phyloP scores from a whole-genome alignment of 2,329 filamentous ascomycete species.

The Polychaeton citri region DNA sequence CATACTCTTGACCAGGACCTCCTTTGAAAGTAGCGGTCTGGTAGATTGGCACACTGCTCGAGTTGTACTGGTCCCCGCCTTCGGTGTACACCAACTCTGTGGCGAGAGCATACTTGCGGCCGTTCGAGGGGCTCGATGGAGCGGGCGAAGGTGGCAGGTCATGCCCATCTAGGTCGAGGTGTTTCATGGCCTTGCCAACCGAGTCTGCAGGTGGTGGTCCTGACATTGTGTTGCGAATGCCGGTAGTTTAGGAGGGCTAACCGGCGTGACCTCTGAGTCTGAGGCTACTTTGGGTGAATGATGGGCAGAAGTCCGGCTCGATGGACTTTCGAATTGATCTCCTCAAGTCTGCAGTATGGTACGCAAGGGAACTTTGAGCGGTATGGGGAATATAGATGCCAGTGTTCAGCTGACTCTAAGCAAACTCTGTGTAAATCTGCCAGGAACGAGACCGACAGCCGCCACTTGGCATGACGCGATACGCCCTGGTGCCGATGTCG shows the following conservation, averaged over 20 bases:
- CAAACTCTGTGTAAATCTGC: background rate
- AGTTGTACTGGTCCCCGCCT: slow-evolving; percentile 89
- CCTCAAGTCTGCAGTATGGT: too few species aligned
- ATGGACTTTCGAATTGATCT: too few species aligned
- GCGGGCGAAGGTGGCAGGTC: slow-evolving; percentile 82
- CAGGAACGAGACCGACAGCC: background rate
- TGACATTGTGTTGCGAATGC: slow-evolving; percentile 14
- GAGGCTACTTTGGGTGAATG: slow-evolving; percentile 14
- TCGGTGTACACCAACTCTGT: slow-evolving; percentile 97
- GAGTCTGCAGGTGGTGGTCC: slow-evolving; percentile 11
- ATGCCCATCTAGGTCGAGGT: slow-evolving; percentile 70
- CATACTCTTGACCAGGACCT: slow-evolving; percentile 68
- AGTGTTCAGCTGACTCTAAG: background rate
- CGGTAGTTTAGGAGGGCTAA: slow-evolving; percentile 16
- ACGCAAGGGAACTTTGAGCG: too few species aligned
- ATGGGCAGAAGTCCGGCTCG: slow-evolving; percentile 15
- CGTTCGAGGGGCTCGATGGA: slow-evolving; percentile 76
- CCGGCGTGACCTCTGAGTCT: slow-evolving; percentile 18
- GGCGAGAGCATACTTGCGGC: slow-evolving; percentile 80
- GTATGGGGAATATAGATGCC: too few species aligned
- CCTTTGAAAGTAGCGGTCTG: slow-evolving; percentile 98
- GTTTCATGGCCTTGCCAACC: slow-evolving; percentile 27
- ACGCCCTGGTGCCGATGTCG: background rate
- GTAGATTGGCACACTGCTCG: slow-evolving; percentile 93
- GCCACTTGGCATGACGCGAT: background rate